Base-by-base conservation (phyloP, 495 filamentous ascomycete genomes). In the Neurospora sp. region DNA sequence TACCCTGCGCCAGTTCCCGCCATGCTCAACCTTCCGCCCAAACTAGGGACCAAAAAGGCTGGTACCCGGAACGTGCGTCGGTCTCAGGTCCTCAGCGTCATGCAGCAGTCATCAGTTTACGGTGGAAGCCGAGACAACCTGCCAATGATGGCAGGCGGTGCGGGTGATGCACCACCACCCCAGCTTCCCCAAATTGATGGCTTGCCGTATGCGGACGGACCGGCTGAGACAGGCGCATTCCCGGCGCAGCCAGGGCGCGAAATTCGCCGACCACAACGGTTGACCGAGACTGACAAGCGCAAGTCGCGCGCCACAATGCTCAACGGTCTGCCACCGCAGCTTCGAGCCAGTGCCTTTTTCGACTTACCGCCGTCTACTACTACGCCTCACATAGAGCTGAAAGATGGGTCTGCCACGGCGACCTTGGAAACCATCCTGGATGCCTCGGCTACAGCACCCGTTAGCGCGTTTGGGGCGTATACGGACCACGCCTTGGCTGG, bases 1-100 rank as follows among this genome's bases (percentile, higher is more conserved):
- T 99, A 99, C 79, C 96, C 96, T 16, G 96, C 96, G 4, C 96
- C 93, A 14, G 95, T 99, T 0, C 96, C 96, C 1, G 90, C 91
- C 77, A 94, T 96, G 88, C 85, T 99, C 38, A 98, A 97, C 76
- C 85, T 99, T 4, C 96, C 96, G 9, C 94, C 94, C 42, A 91
- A 92, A 74, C 84, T 98, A 44, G 97, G 27, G 27, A 0, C 94
- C 0, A 92, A 93, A 80, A 86, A 88, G 44, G 85, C 86, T 20
- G 80, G 83, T 6, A 85, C 89, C 8, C 88, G 90, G 53, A 88
- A 92, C 59, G 88, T 90, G 70, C 89, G 93, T 72, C 89, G 90
- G 10, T 91, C 92, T 1, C 86, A 92, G 77, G 78, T 90, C 3
- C 73, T 91, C 40, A 85, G 83, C 72, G 80, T 80, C 31, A 83